Evolutionary conservation across 257 asterid species (phyloP), one percentile per base, ranked within the genome.

Genomic region (Solanum megistacrolobum): DNA sequence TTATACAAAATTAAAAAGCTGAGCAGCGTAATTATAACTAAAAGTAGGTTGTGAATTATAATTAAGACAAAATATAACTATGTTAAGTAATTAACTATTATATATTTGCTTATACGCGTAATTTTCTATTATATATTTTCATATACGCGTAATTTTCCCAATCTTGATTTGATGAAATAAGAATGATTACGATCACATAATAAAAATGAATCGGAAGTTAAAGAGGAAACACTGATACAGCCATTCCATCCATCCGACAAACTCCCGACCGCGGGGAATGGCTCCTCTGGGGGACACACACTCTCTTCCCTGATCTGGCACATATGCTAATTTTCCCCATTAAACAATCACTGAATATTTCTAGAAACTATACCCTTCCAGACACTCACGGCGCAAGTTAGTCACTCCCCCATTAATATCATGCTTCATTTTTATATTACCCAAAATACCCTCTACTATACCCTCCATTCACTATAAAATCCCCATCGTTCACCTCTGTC

Each of bases 231-330:
- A 86, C 46, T 86, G 60, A 73, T 68, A 86, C 55, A 87, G 60
- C 60, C 14, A 68, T 87, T 87, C 86, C 84, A 29, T 86, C 82
- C 76, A 29, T 89, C 92, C 91, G 93, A 94, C 95, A 91, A 86
- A 12, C 62, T 9, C 86, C 94, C 97, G 94, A 94, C 96, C 91
- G 88, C 39, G 34, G 90, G 90, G 94, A 88, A 92, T 93, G 96
- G 96, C 89, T 62, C 83, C 89, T 88, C 79, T 93, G 88, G 78
- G 78, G 38, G 34, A 55, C 72, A 79, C 43, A 60, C 78, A 36
- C 12, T 43, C 88, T 86, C 89, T 83, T 52, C 82, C 91, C 58
- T 87, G 87, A 88, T 87, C 91, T 83, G 85, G 91, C 93, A 92
- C 91, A 78, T 43, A 7, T 76, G 73, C 85, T 89, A 93, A 90